Base-by-base conservation (phyloP, 169 alveolate genomes). In the Amoebophrya sp. region DNA sequence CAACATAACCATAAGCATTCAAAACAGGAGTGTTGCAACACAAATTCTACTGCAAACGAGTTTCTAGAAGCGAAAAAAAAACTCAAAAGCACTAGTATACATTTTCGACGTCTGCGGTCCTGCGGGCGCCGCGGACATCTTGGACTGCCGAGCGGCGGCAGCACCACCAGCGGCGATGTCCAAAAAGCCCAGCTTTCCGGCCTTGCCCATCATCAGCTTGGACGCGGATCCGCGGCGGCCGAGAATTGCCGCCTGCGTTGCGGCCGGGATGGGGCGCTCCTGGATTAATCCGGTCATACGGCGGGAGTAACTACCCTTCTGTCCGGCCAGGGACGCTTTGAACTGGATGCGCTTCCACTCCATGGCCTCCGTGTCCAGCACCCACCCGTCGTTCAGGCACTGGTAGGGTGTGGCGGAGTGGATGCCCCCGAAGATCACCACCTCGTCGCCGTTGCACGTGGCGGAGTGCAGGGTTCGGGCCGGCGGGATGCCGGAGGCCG, bases 351-450 rank as follows among this genome's bases (percentile, higher is more conserved):
- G 33, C 93, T 93, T 93, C 94, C 94, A 93, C 53, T 93, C 94
- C 47, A 33, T 90, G 89, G 92, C 89, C 29, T 92, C 40, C 38
- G 92, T 90, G 93, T 93, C 94, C 40, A 93, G 91, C 0, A 91
- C 66, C 94, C 94, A 93, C 12, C 94, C 94, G 39, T 89, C 93
- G 32, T 93, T 92, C 90, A 93, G 77, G 39, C 93, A 90, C 90
- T 93, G 94, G 91, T 90, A 91, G 18, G 94, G 94, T 77, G 92
- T 93, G 0, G 94, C 92, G 29, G 92, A 89, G 90, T 93, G 94
- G 53, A 93, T 91, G 35, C 94, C 94, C 23, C 94, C 94, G 90
- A 92, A 93, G 39, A 93, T 40, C 77, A 93, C 88, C 33, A 93
- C 77, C 91, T 93, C 94, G 40, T 93, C 94, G 54, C 89, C 93